Evolutionary conservation across 306 rosid genomes (phyloP), one percentile per base, ranked within the genome.

Genomic region (Arachis hypogaea): DNA sequence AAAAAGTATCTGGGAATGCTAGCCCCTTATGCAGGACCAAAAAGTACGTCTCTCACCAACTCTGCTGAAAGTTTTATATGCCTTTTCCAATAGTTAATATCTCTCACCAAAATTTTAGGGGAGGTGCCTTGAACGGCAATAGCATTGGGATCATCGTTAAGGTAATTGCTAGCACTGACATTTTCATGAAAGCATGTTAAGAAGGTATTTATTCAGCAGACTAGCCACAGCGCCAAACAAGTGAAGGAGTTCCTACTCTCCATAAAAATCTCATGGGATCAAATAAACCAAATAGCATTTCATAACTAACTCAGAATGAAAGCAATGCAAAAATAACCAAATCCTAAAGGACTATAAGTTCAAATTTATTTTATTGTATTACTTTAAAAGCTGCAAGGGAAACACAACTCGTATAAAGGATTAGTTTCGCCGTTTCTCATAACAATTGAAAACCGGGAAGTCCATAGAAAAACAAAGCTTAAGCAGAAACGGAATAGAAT

Each of bases 401-500:
- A 61, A 56, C 2, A 44, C 2, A 7, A 41, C 6, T 41, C 5
- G 2, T 41, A 41, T 4, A 41, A 41, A 4, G 44, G 44, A 41
- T 4, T 41, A 41, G 44, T 41, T 41, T 41, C 7, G 2, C 44
- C 7, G 44, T 41, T 41, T 22, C 44, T 41, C 44, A 41, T 41
- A 41, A 41, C 7, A 41, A 41, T 41, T 41, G 44, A 41, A 41
- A 41, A 41, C 40, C 0, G 11, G 41, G 46, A 66, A 69, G 28
- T 71, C 63, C 22, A 38, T 46, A 36, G 52, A 75, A 7, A n/a
- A 16, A 69, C 36, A 22, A 45, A 28, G 66, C 69, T 60, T 45
- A 80, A 29, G 62, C 60, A 77, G 29, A 73, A 59, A 77, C 36
- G 40, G 63, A 50, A 57, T 56, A 57, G 41, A 14, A 57, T 57